Percentiles rank a stretch among this genome's conserved stretches.
Evolutionary conservation across 1,284 basidiomycete species (phyloP).

Genomic region (Sporisorium iseilematis-ciliati): DNA sequence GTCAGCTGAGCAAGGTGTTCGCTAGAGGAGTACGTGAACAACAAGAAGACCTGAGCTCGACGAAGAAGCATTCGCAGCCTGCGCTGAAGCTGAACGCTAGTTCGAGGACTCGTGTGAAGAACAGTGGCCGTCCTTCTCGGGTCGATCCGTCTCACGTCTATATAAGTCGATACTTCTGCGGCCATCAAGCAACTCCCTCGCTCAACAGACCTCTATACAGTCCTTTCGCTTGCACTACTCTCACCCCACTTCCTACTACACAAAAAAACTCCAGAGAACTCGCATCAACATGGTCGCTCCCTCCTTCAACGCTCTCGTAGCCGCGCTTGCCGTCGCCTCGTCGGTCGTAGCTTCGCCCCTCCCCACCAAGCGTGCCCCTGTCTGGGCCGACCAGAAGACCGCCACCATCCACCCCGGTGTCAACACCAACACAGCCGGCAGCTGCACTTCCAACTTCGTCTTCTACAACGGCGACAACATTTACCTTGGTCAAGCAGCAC

Average conservation of each 20-base stretch:
- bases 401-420: conserved; percentile 58
- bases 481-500: conserved; percentile 56
- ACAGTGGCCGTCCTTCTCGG: not conserved
- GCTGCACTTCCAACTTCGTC: conserved; percentile 57
- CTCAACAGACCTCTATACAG: not conserved
- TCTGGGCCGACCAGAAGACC: conserved; percentile 31
- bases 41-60: not conserved
- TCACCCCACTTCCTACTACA: not conserved
- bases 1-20: not conserved
- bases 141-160: not conserved
- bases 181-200: not conserved
- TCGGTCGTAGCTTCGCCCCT: conserved; percentile 24
- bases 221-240: not conserved
- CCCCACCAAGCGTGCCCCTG: conserved; percentile 31
- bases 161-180: conserved; percentile 6
- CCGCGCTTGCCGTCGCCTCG: conserved; percentile 24
- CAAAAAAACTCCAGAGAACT: not conserved
- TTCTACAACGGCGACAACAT: conserved; percentile 47
- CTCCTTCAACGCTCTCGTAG: conserved; percentile 24
- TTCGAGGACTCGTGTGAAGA: not conserved
- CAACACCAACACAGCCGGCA: conserved; percentile 54
- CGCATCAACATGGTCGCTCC: conserved; percentile 26
- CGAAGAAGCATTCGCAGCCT: not conserved
- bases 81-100: not conserved
- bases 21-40: not conserved